Percentiles rank a stretch among this genome's conserved stretches.
Conservation (phyloP, 2,329 filamentous ascomycete genomes). For the Colletotrichum navitas region DNA sequence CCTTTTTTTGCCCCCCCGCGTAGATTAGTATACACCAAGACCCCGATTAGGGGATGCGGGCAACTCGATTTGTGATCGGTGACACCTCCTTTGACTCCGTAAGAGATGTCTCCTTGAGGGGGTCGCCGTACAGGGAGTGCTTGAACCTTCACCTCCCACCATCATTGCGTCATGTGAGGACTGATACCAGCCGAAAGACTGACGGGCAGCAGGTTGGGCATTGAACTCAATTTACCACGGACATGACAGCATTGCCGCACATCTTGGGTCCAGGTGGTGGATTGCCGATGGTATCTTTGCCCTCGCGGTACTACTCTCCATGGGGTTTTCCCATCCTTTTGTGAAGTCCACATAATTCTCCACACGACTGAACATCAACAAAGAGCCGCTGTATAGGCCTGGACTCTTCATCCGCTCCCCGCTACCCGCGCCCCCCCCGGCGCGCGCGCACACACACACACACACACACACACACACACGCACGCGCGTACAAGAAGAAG, state of each 20-base stretch:
- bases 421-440: no score
- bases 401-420: not conserved
- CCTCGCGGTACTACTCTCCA: not conserved
- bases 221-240: slow-evolving; percentile 30
- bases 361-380: not conserved
- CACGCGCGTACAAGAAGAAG: not conserved
- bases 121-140: not conserved
- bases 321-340: not conserved
- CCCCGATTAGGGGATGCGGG: not conserved
- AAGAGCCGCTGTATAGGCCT: no score
- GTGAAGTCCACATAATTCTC: not conserved
- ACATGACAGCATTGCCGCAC: slow-evolving; percentile 16
- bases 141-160: slow-evolving; percentile 24
- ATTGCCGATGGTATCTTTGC: slow-evolving; percentile 30
- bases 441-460: not conserved
- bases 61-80: slow-evolving; percentile 22
- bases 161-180: slow-evolving; percentile 25
- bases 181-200: not conserved
- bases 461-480: no score
- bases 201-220: not conserved
- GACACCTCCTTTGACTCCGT: not conserved
- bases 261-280: not conserved
- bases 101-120: not conserved
- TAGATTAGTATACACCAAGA: not conserved
- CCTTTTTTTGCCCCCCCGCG: no score